Conservation (phyloP, 768 basidiomycete genomes). For the Russula olivacea region DNA sequence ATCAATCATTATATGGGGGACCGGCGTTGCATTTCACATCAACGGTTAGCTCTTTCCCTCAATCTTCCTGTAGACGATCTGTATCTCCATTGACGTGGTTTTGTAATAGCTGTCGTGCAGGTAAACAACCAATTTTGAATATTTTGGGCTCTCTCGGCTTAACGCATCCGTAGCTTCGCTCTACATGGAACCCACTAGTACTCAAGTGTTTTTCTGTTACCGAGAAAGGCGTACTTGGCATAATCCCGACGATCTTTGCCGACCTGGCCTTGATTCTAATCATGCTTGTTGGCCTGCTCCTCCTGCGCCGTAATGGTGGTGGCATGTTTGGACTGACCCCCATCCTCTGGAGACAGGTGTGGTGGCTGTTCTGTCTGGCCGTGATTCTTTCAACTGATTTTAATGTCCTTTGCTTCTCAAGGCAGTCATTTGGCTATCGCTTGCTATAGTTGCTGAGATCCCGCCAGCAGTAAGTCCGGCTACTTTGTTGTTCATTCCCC, state of each 20-base stretch:
- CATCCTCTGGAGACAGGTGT: slow-evolving; percentile 2
- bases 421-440: neutral
- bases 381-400: neutral
- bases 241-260: neutral
- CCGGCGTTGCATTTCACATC: slow-evolving; percentile 1
- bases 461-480: neutral
- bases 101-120: neutral
- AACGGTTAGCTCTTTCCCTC: neutral
- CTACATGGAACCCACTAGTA: neutral
- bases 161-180: neutral
- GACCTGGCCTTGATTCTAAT: neutral
- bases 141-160: neutral
- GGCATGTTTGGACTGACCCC: neutral
- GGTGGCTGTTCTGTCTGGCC: neutral
- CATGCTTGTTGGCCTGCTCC: slow-evolving; percentile 3
- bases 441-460: neutral
- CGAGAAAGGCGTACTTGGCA: too few relatives aligned
- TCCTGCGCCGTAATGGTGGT: neutral
- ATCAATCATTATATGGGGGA: neutral
- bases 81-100: neutral
- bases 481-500: neutral
- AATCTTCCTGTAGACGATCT: too few relatives aligned
- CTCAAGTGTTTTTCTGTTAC: neutral
- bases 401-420: neutral
- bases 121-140: neutral